Conservation (phyloP, 768 basidiomycete species). For the Pleurotus citrinopileatus region DNA sequence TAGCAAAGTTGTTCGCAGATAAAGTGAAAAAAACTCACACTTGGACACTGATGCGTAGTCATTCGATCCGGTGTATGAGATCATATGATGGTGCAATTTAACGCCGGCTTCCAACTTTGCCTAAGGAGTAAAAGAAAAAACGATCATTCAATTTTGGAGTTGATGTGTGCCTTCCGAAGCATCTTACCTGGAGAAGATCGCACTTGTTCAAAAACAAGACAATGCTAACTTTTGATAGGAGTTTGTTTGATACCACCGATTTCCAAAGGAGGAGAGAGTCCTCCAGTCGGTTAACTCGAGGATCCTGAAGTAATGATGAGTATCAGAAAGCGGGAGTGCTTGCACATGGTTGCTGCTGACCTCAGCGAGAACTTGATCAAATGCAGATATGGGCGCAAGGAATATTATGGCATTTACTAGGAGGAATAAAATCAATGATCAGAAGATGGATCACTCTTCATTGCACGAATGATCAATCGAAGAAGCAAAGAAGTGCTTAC, state of each 20-base stretch:
- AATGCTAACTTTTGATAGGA: slow-evolving; percentile 72
- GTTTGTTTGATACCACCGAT: slow-evolving; percentile 65
- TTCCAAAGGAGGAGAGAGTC: slow-evolving; percentile 80
- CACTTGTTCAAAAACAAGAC: slow-evolving; percentile 83
- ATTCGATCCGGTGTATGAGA: slow-evolving; percentile 72
- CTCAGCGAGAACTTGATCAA: slow-evolving; percentile 81
- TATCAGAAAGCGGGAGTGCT: not conserved
- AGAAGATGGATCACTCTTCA: slow-evolving; percentile 7
- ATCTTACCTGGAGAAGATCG: slow-evolving; percentile 65
- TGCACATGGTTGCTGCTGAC: slow-evolving; percentile 32
- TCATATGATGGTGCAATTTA: slow-evolving; percentile 64
- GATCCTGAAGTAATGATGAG: slow-evolving; percentile 47
- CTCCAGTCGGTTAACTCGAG: slow-evolving; percentile 71
- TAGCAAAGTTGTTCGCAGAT: slow-evolving; percentile 7
- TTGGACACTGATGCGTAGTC: slow-evolving; percentile 75
- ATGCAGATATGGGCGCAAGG: slow-evolving; percentile 83
- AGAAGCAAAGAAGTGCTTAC: slow-evolving; percentile 40
- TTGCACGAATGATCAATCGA: slow-evolving; percentile 4
- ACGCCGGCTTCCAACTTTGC: slow-evolving; percentile 78
- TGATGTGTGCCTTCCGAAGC: not conserved
- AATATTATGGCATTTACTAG: slow-evolving; percentile 87
- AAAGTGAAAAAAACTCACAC: slow-evolving; percentile 50
- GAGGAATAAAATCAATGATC: slow-evolving; percentile 8
- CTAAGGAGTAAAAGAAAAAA: slow-evolving; percentile 28
- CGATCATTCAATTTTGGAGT: slow-evolving; percentile 4